phyloP scores from a whole-genome alignment of 2,329 filamentous ascomycete genomes.

The Camptophora hylomeconis region DNA sequence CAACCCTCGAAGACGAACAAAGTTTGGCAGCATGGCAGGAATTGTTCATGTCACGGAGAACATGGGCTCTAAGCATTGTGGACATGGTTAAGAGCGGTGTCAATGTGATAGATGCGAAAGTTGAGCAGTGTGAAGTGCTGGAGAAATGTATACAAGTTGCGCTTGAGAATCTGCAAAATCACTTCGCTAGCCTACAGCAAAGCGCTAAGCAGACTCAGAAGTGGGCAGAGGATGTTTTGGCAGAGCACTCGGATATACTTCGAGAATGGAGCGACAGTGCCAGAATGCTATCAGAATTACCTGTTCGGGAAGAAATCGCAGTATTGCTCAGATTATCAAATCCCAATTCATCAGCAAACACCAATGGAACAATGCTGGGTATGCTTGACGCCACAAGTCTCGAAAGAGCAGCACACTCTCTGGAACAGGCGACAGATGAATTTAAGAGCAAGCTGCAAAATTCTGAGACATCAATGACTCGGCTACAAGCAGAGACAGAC shows the following conservation, averaged over 20 bases:
- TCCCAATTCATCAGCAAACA: conserved; percentile 4
- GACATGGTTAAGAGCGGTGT: conserved; percentile 55
- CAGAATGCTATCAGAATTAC: conserved; percentile 26
- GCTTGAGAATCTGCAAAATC: conserved; percentile 54
- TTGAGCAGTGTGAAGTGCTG: conserved; percentile 59
- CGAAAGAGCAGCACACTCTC: conserved; percentile 9
- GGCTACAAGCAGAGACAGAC: conserved; percentile 11
- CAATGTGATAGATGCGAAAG: conserved; percentile 36
- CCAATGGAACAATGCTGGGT: conserved; percentile 12
- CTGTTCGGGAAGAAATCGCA: conserved; percentile 30
- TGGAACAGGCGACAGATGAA: conserved; percentile 9
- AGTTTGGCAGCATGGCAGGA: conserved; percentile 79
- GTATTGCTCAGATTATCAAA: conserved; percentile 25
- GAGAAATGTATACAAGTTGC: conserved; percentile 71
- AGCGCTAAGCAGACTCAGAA: conserved; percentile 32
- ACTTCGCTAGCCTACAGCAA: conserved; percentile 31
- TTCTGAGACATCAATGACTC: conserved; percentile 8
- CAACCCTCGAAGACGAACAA: conserved; percentile 66
- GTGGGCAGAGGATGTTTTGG: conserved; percentile 32
- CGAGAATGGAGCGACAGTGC: conserved; percentile 30
- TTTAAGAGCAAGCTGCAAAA: conserved; percentile 11
- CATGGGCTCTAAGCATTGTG: conserved; percentile 63
- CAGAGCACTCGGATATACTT: conserved; percentile 31
- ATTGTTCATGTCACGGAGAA: conserved; percentile 65
- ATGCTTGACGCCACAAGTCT: conserved; percentile 10